Evolutionary conservation across 805 yeast species (phyloP).

Genomic region (Phaffomyces antillensis): DNA sequence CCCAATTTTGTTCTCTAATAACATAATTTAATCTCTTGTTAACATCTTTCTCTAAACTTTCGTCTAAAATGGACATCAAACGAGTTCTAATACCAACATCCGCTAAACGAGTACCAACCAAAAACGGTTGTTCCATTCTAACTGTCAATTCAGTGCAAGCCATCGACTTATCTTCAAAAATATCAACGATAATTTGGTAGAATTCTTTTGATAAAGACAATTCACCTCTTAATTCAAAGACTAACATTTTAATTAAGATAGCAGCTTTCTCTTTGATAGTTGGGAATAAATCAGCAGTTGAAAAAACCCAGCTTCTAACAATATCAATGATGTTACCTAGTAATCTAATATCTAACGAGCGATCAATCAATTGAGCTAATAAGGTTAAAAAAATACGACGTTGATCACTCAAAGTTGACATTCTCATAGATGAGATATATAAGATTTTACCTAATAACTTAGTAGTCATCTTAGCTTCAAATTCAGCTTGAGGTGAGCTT

Average conservation of each 20-base stretch:
- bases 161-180: constrained; percentile 73
- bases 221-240: constrained; percentile 84
- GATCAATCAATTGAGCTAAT: constrained; percentile 83
- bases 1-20: constrained; percentile 97
- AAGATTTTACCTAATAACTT: constrained; percentile 68
- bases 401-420: constrained; percentile 86
- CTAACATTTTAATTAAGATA: constrained; percentile 85
- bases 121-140: constrained; percentile 92
- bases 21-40: constrained; percentile 78
- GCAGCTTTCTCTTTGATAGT: constrained; percentile 96
- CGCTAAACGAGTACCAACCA: constrained; percentile 84
- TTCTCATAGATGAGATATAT: constrained; percentile 71
- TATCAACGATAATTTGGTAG: constrained; percentile 79
- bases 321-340: constrained; percentile 68
- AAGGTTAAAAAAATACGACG: constrained; percentile 81
- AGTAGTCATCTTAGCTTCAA: constrained; percentile 76
- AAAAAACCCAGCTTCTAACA: constrained; percentile 86
- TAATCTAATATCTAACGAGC: constrained; percentile 72
- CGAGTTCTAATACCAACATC: constrained; percentile 69
- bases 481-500: constrained; percentile 37
- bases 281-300: constrained; percentile 78
- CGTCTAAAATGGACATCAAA: constrained; percentile 72
- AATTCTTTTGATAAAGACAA: constrained; percentile 68
- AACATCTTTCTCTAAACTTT: constrained; percentile 70
- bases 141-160: constrained; percentile 85